Base-by-base conservation (phyloP, 805 yeast species). In the Tetrapisispora taiwanensis region DNA sequence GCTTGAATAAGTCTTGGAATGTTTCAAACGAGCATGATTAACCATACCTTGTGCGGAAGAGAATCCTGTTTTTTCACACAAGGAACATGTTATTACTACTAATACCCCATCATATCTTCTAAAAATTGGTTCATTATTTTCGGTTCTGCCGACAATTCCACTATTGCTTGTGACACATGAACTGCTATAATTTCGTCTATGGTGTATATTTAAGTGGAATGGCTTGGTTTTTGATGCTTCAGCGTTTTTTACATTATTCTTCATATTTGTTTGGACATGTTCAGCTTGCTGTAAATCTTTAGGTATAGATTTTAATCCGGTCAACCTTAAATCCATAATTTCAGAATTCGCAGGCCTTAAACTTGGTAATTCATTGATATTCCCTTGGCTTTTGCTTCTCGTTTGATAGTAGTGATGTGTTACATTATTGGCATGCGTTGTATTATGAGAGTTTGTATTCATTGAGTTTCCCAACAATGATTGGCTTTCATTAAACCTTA, bases 11-110 rank as follows among this genome's bases (percentile, higher is more conserved):
- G 79, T 85, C 44, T 73, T 75, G n/a, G 75, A 66, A 58, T 84
- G 94, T 8, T 88, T 83, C 22, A 81, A 72, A 46, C 92, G 69
- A 43, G 82, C 75, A 59, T 84, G 94, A 58, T 83, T 84, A 31
- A 83, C 70, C 52, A 84, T 82, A 14, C 92, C 92, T 56, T 84
- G 92, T 0, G 88, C 85, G 13, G 84, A 76, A 8, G 85, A 79
- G 55, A 84, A 84, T 48, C 82, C 84, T 35, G 78, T 71, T 42
- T 89, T 61, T 10, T 69, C 72, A 61, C 95, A 84, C 41, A 71
- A 74, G 1, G 79, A 75, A 58, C 95, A 84, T 8, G 77, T 78
- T 31, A 84, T 68, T 40, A 78, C 70, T 2, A 84, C 87, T 18
- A 81, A 63, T 1, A 81, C 69, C 2, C 89, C 89, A 58, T 84